phyloP scores from a whole-genome alignment of 2,329 filamentous ascomycete genomes.

The Atkinsonella hypoxylon region DNA sequence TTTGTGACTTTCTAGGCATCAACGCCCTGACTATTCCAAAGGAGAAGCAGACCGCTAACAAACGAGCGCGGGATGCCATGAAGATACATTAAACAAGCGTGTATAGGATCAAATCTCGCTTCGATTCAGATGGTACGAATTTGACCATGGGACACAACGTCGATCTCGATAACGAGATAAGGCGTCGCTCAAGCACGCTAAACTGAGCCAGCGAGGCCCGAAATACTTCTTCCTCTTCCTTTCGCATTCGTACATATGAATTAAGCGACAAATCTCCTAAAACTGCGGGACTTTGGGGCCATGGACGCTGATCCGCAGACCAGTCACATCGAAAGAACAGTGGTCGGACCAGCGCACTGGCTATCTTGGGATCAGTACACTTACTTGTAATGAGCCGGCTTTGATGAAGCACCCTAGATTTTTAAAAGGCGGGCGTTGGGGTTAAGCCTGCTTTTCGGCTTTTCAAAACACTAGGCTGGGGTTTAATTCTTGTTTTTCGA shows the following conservation, averaged over 20 bases:
- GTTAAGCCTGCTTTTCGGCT: neutral
- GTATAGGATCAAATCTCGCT: neutral
- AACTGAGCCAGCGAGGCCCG: no score
- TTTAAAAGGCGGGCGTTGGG: neutral
- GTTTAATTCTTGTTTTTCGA: neutral
- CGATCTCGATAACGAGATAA: no score
- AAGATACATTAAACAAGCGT: conserved; percentile 19
- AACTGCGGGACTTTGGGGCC: no score
- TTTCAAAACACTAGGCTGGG: neutral
- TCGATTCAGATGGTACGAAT: neutral
- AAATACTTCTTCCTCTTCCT: neutral
- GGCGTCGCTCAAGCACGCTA: no score
- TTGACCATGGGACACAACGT: neutral
- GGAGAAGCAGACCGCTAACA: conserved; percentile 46
- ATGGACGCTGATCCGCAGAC: neutral
- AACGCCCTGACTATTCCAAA: conserved; percentile 79
- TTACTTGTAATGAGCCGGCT: neutral
- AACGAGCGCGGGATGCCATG: conserved; percentile 27
- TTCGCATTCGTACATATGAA: neutral
- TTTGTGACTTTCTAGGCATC: conserved; percentile 86
- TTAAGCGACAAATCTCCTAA: neutral
- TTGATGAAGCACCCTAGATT: neutral
- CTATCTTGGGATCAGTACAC: neutral
- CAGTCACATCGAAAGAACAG: neutral
- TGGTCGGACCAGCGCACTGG: neutral